phyloP scores from a whole-genome alignment of 179 eudicot genomes.

The Spergularia azorica region DNA sequence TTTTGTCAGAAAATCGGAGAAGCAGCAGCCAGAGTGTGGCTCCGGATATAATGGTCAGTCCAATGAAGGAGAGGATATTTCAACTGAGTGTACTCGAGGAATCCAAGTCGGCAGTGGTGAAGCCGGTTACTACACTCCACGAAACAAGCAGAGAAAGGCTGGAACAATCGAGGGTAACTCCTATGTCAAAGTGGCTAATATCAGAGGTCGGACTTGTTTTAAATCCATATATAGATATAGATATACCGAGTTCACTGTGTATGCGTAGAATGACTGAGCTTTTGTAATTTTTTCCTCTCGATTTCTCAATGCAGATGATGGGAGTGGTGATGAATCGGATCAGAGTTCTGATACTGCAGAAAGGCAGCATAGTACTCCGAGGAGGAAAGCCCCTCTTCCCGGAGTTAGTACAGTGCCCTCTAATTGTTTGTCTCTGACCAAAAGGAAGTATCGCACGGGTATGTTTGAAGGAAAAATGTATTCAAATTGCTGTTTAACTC shows the following conservation, averaged over 20 bases:
- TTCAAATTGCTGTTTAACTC: background rate
- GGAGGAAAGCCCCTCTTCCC: background rate
- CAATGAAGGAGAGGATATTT: background rate
- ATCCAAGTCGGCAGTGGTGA: background rate
- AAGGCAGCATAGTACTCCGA: slow-evolving; percentile 12
- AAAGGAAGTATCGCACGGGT: slow-evolving; percentile 9
- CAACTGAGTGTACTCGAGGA: slow-evolving; percentile 1
- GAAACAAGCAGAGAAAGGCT: background rate
- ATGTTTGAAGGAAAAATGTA: background rate
- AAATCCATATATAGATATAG: no score
- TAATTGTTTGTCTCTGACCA: background rate
- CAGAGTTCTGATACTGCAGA: slow-evolving; percentile 6
- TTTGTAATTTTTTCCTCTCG: background rate
- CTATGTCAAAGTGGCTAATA: background rate
- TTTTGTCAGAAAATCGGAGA: slow-evolving; percentile 40
- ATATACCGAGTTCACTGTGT: no score
- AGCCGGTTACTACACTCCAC: background rate
- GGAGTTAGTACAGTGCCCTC: background rate
- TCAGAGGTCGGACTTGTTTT: slow-evolving; percentile 7
- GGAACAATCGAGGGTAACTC: background rate
- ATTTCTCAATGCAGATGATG: slow-evolving; percentile 1
- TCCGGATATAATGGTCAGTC: background rate
- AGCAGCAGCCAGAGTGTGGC: slow-evolving; percentile 7
- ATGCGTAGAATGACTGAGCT: background rate
- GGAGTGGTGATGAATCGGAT: slow-evolving; percentile 1